phyloP scores from a whole-genome alignment of 2,329 filamentous ascomycete species.

The Exserohilum turcica region DNA sequence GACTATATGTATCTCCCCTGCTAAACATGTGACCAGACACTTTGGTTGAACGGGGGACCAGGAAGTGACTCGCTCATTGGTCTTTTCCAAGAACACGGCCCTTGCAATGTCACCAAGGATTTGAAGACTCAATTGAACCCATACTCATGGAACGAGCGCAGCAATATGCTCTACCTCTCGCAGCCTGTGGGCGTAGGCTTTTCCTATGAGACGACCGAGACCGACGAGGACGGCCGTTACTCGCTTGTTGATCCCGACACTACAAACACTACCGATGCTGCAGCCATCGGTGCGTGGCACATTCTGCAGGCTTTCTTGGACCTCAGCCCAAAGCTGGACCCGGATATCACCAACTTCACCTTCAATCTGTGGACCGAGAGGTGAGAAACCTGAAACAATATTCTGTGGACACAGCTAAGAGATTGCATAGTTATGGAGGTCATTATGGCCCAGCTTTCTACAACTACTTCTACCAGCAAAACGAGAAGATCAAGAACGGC shows the following conservation, averaged over 20 bases:
- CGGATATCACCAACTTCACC: conserved; percentile 57
- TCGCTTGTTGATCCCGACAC: conserved; percentile 39
- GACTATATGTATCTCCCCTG: background rate
- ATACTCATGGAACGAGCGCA: conserved; percentile 48
- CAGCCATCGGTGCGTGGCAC: conserved; percentile 45
- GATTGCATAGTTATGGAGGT: conserved; percentile 41
- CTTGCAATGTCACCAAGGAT: conserved; percentile 44
- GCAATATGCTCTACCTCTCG: conserved; percentile 48
- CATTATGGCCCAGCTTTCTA: conserved; percentile 61
- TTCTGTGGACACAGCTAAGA: background rate
- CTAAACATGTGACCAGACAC: conserved; percentile 35
- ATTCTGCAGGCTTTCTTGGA: conserved; percentile 45
- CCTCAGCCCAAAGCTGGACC: conserved; percentile 51
- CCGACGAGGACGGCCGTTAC: conserved; percentile 34
- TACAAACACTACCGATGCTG: conserved; percentile 42
- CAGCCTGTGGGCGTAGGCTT: conserved; percentile 50
- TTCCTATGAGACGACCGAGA: conserved; percentile 43
- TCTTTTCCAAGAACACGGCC: conserved; percentile 54
- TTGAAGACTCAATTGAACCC: conserved; percentile 45
- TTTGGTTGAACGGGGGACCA: conserved; percentile 61
- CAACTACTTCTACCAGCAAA: conserved; percentile 63
- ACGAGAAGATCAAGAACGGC: conserved; percentile 57
- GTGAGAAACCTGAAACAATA: conserved; percentile 7
- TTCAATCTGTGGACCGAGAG: conserved; percentile 58
- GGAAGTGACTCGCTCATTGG: conserved; percentile 60